Percentiles rank a stretch among this genome's conserved stretches.
phyloP scores from a whole-genome alignment of 192 early-diverging fungal genomes.

The Coemansia sp. region DNA sequence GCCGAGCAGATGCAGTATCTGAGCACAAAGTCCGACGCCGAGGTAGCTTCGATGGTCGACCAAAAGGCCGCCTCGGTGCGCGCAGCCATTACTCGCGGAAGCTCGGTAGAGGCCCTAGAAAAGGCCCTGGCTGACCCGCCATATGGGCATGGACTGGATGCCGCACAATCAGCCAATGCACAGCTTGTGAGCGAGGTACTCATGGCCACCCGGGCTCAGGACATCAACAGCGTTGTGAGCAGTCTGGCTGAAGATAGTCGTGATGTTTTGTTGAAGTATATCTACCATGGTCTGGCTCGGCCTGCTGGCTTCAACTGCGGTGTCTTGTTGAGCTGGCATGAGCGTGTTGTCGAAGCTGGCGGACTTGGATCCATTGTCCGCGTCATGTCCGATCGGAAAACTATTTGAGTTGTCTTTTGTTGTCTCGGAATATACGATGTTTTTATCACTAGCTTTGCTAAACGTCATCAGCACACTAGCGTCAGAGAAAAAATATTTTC shows the following conservation, averaged over 20 bases:
- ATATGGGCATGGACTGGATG: conserved; percentile 65
- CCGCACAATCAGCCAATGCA: conserved; percentile 75
- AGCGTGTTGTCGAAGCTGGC: conserved; percentile 90
- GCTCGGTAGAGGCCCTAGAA: conserved; percentile 62
- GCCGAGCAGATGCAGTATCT: conserved; percentile 44
- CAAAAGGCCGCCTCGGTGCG: conserved; percentile 64
- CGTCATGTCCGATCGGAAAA: conserved; percentile 87
- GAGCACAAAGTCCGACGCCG: conserved; percentile 29
- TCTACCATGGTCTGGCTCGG: conserved; percentile 87
- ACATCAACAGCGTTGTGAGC: conserved; percentile 69
- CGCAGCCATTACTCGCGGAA: conserved; percentile 64
- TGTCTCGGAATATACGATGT: background rate
- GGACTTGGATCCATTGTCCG: conserved; percentile 91
- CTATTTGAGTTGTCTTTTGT: conserved; percentile 54
- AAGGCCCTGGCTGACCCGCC: conserved; percentile 71
- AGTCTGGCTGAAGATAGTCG: conserved; percentile 63
- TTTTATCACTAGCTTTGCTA: background rate
- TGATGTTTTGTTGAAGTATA: conserved; percentile 89
- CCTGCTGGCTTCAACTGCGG: conserved; percentile 86
- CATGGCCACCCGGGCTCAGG: conserved; percentile 68
- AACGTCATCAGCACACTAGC: background rate
- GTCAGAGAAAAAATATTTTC: background rate
- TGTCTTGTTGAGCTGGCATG: conserved; percentile 90
- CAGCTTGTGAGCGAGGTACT: conserved; percentile 84
- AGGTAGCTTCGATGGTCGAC: conserved; percentile 32